A percentile compares a stretch with the other conserved stretches of the same genome.
phyloP scores from a whole-genome alignment of 495 filamentous ascomycete genomes.

The Lineolata rhizophorae region DNA sequence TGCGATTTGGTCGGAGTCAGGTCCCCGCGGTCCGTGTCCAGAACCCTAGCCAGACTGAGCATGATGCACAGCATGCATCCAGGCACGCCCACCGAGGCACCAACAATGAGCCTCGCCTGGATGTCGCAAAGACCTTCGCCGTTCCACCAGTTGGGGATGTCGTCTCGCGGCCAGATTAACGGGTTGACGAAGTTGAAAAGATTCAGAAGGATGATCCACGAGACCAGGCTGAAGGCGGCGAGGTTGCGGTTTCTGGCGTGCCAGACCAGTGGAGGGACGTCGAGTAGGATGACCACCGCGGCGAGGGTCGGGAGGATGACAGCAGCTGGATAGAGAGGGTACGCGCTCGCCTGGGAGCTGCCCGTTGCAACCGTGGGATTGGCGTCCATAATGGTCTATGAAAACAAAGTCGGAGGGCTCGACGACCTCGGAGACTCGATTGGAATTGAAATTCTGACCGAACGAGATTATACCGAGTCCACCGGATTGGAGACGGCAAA shows the following conservation, averaged over 20 bases:
- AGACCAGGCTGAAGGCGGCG: slow-evolving; percentile 37
- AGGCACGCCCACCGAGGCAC: slow-evolving; percentile 39
- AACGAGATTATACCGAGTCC: no score
- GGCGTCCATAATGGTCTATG: no score
- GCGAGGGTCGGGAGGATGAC: slow-evolving; percentile 26
- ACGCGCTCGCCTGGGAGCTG: no score
- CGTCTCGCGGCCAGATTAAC: slow-evolving; percentile 58
- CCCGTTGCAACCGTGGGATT: no score
- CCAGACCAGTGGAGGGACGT: slow-evolving; percentile 30
- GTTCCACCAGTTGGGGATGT: slow-evolving; percentile 43
- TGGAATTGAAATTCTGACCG: no score
- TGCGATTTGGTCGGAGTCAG: slow-evolving; percentile 30
- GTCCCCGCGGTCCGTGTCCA: slow-evolving; percentile 40
- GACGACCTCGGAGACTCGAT: no score
- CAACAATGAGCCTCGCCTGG: slow-evolving; percentile 46
- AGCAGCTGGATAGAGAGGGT: slow-evolving; percentile 3
- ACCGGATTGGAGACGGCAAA: no score
- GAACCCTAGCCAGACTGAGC: slow-evolving; percentile 41
- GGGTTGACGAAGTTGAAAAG: slow-evolving; percentile 51
- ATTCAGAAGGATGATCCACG: slow-evolving; percentile 42
- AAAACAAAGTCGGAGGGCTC: no score
- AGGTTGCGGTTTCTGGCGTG: slow-evolving; percentile 38
- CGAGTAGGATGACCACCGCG: slow-evolving; percentile 30
- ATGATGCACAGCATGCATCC: slow-evolving; percentile 43
- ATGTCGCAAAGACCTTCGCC: slow-evolving; percentile 69